Evolutionary conservation across 192 early-diverging fungal species (phyloP), one percentile per base, ranked within the genome.

Genomic region (Kappamyces sp.): DNA sequence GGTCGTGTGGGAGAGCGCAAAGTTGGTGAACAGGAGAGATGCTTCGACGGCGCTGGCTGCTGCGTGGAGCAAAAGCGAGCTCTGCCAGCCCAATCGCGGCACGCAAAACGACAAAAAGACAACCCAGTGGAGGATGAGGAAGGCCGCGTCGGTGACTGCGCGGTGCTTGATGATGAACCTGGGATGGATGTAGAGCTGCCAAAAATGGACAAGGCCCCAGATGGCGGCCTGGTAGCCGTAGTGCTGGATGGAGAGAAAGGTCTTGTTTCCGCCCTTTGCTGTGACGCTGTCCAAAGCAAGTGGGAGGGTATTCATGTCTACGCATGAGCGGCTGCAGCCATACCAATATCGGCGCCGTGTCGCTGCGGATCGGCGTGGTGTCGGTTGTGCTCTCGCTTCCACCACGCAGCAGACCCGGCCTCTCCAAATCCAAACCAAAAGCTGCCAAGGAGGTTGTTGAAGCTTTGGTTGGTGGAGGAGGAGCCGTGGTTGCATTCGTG

Each of bases 341-440:
- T 55, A 33, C 45, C 54, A 38, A 55, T 55, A 55, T 55, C 54
- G 12, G 54, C 54, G 32, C 54, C 54, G 36, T 55, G 54, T 55
- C 54, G 41, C 45, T 55, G 54, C 40, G 54, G 54, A 40, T 55
- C 54, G 30, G 54, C 54, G 32, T 55, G 54, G 32, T 55, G 54
- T 55, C 54, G 11, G 12, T 0, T 1, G 12, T 32, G 29, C 1
- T 36, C 7, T 22, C 54, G 5, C 31, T 55, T 55, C 54, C 54
- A 55, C 54, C 54, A 55, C 22, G n/a, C 5, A 0, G 54, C 54
- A 55, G 34, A 38, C 12, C 54, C 54, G 4, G 54, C 54, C 32
- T 55, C 54, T 4, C 54, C 31, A 55, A 55, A 55, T 39, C 54
- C 54, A 55, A 55, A 55, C 54, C 54, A 55, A 38, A 55, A 55